phyloP scores from a whole-genome alignment of 805 yeast species.

The Huiozyma sinensis region DNA sequence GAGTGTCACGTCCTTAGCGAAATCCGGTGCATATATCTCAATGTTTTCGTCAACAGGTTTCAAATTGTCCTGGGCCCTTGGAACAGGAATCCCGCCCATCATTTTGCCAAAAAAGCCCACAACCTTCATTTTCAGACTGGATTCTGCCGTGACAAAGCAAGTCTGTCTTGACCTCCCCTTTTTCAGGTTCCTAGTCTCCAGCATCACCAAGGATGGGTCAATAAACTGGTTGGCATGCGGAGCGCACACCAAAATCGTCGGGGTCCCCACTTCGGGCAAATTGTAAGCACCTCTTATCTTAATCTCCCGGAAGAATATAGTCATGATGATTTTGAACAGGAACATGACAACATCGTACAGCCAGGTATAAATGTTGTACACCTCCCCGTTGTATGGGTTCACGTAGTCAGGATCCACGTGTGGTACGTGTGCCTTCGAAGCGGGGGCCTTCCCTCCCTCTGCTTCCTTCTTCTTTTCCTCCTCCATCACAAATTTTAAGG shows the following conservation, averaged over 20 bases:
- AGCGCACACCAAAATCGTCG: constrained; percentile 70
- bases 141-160: constrained; percentile 74
- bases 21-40: constrained; percentile 43
- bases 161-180: constrained; percentile 50
- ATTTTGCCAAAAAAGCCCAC: constrained; percentile 68
- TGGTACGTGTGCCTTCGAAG: constrained; percentile 21
- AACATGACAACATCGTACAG: constrained; percentile 23
- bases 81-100: constrained; percentile 78
- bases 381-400: constrained; percentile 20
- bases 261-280: constrained; percentile 27
- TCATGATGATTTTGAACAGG: constrained; percentile 21
- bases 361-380: constrained; percentile 18
- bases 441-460: background rate
- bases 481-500: too few relatives aligned
- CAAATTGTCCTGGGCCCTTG: constrained; percentile 81
- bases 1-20: constrained; percentile 35
- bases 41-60: constrained; percentile 49
- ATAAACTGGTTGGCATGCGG: constrained; percentile 88
- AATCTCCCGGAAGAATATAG: constrained; percentile 60
- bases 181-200: constrained; percentile 44
- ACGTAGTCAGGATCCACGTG: constrained; percentile 7
- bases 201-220: constrained; percentile 67
- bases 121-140: constrained; percentile 48
- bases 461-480: too few relatives aligned
- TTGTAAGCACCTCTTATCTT: constrained; percentile 50